Conservation (phyloP, 176 grass and related monocot species). For the Dactylis glomerata region DNA sequence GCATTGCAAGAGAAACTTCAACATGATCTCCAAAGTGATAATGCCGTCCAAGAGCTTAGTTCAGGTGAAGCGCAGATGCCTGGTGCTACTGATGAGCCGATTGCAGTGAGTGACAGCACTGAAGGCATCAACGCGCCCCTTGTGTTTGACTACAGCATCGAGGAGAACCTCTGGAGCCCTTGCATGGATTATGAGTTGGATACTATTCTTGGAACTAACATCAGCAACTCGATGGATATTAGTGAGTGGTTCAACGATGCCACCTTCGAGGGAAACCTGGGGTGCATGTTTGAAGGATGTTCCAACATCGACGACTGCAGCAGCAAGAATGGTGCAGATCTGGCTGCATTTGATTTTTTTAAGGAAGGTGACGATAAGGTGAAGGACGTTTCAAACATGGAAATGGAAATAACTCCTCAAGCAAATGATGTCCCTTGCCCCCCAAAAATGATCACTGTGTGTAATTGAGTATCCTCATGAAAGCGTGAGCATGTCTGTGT, state of each 20-base stretch:
- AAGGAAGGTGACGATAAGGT: slow-evolving; percentile 15
- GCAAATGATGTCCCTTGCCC: slow-evolving; percentile 20
- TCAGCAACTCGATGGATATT: slow-evolving; percentile 22
- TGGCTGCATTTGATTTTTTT: slow-evolving; percentile 27
- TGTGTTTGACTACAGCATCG: neutral
- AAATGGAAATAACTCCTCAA: slow-evolving; percentile 26
- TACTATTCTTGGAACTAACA: neutral
- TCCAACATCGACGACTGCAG: slow-evolving; percentile 13
- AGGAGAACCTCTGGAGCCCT: slow-evolving; percentile 44
- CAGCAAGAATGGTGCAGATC: slow-evolving; percentile 13
- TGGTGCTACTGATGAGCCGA: neutral
- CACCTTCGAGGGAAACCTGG: slow-evolving; percentile 40
- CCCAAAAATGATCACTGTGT: slow-evolving; percentile 44
- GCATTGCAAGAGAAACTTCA: slow-evolving; percentile 39
- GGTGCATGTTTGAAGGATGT: slow-evolving; percentile 39
- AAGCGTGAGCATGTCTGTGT: neutral
- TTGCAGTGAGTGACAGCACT: neutral
- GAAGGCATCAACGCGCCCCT: neutral
- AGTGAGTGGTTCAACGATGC: slow-evolving; percentile 29
- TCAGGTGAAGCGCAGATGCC: slow-evolving; percentile 4
- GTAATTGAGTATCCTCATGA: slow-evolving; percentile 24
- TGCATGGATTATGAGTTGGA: slow-evolving; percentile 50
- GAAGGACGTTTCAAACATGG: slow-evolving; percentile 16
- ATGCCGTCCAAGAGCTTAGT: slow-evolving; percentile 12
- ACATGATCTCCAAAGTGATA: slow-evolving; percentile 8